Base-by-base conservation (phyloP, 73 alveolate genomes). In the Paramecium octaurelia region DNA sequence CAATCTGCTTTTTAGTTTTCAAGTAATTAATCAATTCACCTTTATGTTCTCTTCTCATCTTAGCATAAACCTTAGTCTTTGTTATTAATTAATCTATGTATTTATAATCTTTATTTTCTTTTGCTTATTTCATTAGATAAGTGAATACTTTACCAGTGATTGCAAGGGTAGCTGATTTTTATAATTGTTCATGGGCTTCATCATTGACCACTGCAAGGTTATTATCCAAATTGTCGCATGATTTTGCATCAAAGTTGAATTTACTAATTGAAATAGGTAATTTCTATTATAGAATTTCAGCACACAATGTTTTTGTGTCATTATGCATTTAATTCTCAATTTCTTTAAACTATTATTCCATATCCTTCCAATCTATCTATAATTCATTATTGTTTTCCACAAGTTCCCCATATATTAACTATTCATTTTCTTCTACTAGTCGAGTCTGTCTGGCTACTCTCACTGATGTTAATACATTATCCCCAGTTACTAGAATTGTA, bases 1-100 rank as follows among this genome's bases (percentile, higher is more conserved):
- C 91, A 20, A 80, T 46, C 20, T 46, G 24, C 31, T 21, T 42
- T 20, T 21, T 31, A 1, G 46, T 42, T 48, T 80, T 80, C 5
- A 80, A 24, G n/a, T 80, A 80, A 42, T 35, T 20, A 23, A 80
- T 80, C 8, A 80, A 48, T 31, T 31, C 57, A 5, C 27, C 64
- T 46, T 80, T 80, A 44, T 80, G 75, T 42, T 80, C 70, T 46
- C 50, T 21, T 80, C 57, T 80, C 76, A 80, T 44, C 8, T 48
- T 48, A 20, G 76, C 91, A 80, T 80, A 80, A 0, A 80, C 76
- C 24, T 46, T 80, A 44, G 77, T 80, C 46, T 44, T 42, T 8
- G 48, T 0, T 20, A 80, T 44, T 24, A 80, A 23, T 27, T 80
- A 31, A 42, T 80, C 73, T 0, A 80, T 23, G 10, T 42, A 24